A percentile compares a stretch with the other conserved stretches of the same genome.
Evolutionary conservation across 345 rosid species (phyloP).

Genomic region (Carallia brachiata): DNA sequence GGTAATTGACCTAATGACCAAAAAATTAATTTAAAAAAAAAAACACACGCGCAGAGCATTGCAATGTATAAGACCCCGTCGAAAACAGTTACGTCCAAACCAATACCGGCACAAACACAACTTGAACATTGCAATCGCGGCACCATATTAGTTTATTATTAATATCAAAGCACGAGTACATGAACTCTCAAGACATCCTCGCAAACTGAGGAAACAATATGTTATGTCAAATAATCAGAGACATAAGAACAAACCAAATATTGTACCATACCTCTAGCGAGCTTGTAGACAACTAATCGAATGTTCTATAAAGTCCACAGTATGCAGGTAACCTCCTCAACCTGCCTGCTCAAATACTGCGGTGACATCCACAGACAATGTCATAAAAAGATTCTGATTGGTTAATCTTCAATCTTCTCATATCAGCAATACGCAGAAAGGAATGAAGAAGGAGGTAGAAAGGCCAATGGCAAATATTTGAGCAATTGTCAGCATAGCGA

Average conservation of each 20-base stretch:
- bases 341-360: constrained; percentile 76
- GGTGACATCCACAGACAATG: constrained; percentile 59
- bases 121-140: neutral
- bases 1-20: too few species aligned
- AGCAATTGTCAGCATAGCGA: too few species aligned
- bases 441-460: neutral
- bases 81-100: too few species aligned
- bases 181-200: neutral
- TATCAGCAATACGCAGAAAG: constrained; percentile 18
- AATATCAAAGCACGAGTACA: neutral
- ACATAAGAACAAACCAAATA: constrained; percentile 32
- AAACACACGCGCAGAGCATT: too few species aligned
- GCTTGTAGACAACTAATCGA: constrained; percentile 55
- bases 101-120: too few species aligned
- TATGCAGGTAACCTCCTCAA: constrained; percentile 58
- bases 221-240: neutral
- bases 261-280: constrained; percentile 58
- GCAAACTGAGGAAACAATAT: neutral
- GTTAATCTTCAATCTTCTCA: constrained; percentile 30
- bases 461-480: too few species aligned
- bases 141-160: neutral
- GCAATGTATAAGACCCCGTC: too few species aligned
- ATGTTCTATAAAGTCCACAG: constrained; percentile 51
- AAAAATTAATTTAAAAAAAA: too few species aligned
- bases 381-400: constrained; percentile 39